Conservation (phyloP, 2,329 filamentous ascomycete species). For the Fusarium pseudograminearum region DNA sequence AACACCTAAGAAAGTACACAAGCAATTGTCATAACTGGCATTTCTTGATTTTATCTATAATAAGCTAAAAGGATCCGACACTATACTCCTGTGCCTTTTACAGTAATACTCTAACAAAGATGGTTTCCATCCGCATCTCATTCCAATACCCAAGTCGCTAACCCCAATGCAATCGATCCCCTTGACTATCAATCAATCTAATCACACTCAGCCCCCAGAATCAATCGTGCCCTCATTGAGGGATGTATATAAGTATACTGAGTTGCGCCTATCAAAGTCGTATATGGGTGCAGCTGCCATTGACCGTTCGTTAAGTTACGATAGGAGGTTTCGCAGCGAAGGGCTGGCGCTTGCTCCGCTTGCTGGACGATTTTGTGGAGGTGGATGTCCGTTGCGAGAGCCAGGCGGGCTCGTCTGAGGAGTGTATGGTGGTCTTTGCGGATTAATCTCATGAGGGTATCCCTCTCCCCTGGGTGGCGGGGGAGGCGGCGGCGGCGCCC, state of each 20-base stretch:
- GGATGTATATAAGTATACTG: constrained; percentile 17
- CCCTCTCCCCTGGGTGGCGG: constrained; percentile 50
- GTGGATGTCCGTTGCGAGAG: constrained; percentile 55
- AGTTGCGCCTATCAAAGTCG: not conserved
- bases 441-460: constrained; percentile 57
- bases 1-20: not conserved
- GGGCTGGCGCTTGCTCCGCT: constrained; percentile 82
- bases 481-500: constrained; percentile 46
- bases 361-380: constrained; percentile 56
- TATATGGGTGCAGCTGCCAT: not conserved
- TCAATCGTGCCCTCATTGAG: not conserved
- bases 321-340: constrained; percentile 79
- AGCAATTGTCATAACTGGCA: not conserved
- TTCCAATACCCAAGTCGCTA: constrained; percentile 33
- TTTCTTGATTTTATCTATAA: constrained; percentile 28
- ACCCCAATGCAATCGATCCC: constrained; percentile 16
- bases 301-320: constrained; percentile 54
- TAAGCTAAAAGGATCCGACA: constrained; percentile 2
- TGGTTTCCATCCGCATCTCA: constrained; percentile 4
- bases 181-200: constrained; percentile 1
- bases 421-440: constrained; percentile 57
- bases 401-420: constrained; percentile 61
- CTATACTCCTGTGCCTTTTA: constrained; percentile 19
- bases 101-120: constrained; percentile 25
- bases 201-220: constrained; percentile 15